Percentiles rank a stretch among this genome's conserved stretches.
These are phyloP conservation scores for Bimuria novae-zelandiae DNA, from an alignment of 2,329 filamentous ascomycete genomes.

Conservation along the genomic window DNA sequence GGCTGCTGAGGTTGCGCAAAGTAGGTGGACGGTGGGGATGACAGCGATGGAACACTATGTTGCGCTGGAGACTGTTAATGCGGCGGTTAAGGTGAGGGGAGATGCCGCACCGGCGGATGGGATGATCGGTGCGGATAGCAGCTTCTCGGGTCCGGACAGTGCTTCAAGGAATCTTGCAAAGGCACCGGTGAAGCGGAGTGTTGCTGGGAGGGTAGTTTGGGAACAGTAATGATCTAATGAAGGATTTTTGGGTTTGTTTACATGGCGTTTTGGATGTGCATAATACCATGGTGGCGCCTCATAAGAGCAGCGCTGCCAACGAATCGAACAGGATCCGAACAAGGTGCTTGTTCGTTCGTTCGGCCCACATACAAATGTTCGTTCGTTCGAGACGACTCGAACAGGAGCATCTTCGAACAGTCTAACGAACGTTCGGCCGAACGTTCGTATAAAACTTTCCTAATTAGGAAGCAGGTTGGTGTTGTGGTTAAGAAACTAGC, in stretches of 20 bases:
- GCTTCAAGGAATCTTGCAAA: background rate
- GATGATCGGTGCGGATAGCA: conserved; percentile 18
- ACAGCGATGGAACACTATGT: conserved; percentile 23
- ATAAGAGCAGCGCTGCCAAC: no score
- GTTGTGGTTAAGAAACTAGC: no score
- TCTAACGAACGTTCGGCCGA: no score
- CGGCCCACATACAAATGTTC: no score
- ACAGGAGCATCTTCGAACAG: no score
- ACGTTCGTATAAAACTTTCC: no score
- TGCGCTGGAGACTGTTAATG: conserved; percentile 23
- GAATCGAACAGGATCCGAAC: no score
- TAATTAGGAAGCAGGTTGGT: no score
- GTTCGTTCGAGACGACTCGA: no score
- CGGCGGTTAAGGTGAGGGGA: conserved; percentile 22
- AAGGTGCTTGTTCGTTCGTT: no score
- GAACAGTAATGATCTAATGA: conserved; percentile 6
- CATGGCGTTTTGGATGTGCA: background rate
- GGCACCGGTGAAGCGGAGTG: conserved; percentile 5
- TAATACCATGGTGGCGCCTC: background rate
- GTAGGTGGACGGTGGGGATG: conserved; percentile 6
- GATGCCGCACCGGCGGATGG: conserved; percentile 19
- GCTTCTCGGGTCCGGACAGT: no score
- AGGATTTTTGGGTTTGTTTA: background rate
- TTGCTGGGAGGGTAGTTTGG: conserved; percentile 18
- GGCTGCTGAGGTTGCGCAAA: conserved; percentile 7